phyloP scores from a whole-genome alignment of 805 yeast genomes.

The Spathaspora hagerdaliae region DNA sequence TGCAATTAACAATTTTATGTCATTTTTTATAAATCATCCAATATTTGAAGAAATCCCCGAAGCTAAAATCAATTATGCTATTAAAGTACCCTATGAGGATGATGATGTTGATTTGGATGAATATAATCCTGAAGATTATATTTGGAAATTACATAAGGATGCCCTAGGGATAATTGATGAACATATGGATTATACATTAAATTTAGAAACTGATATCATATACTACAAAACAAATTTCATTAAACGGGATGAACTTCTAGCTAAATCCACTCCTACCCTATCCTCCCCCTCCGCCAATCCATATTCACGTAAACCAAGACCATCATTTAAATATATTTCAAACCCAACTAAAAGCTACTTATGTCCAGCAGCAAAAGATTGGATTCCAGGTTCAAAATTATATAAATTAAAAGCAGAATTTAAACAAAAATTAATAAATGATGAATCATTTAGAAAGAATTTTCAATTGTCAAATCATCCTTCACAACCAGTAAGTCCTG shows the following conservation, averaged over 20 bases:
- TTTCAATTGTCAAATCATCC: constrained; percentile 32
- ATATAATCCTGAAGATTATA: constrained; percentile 13
- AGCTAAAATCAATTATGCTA: constrained; percentile 32
- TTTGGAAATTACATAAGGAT: constrained; percentile 33
- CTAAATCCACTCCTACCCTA: neutral
- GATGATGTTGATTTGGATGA: constrained; percentile 10
- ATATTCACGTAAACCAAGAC: constrained; percentile 4
- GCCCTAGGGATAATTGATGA: constrained; percentile 26
- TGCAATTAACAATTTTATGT: constrained; percentile 33
- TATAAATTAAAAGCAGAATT: constrained; percentile 31
- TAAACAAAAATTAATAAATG: constrained; percentile 32
- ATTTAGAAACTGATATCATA: constrained; percentile 39
- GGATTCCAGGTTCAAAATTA: constrained; percentile 30
- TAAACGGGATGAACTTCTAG: constrained; percentile 19
- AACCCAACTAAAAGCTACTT: constrained; percentile 13
- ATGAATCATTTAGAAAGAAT: constrained; percentile 30
- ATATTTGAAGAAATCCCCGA: constrained; percentile 43
- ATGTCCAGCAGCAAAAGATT: constrained; percentile 37
- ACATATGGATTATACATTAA: constrained; percentile 26
- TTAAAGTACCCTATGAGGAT: constrained; percentile 11
- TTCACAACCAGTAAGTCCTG: constrained; percentile 33
- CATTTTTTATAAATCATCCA: constrained; percentile 40
- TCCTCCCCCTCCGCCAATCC: neutral
- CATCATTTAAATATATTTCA: neutral
- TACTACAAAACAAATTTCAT: constrained; percentile 43